Evolutionary conservation across 352 stramenopile genomes (phyloP), one percentile per base, ranked within the genome.

Genomic region (Aphanomyces euteiches): DNA sequence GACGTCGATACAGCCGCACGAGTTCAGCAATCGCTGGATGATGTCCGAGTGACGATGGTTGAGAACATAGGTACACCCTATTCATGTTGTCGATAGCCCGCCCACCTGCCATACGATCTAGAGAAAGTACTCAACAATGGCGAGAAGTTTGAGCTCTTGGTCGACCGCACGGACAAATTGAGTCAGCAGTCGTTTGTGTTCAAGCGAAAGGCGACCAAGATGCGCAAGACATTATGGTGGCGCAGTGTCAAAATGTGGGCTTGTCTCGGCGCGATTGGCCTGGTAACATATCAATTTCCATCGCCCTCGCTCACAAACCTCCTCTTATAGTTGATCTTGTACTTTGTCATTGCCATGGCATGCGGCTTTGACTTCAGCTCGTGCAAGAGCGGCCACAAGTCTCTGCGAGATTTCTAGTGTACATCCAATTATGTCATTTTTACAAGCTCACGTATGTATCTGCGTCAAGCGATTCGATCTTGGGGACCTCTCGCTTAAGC

Each of bases 1-100:
- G 85, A 97, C 40, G 87, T 95, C 34, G 95, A 98, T 78, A 91
- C 90, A 66, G 89, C 98, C 66, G 90, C 86, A 36, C 74, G 80
- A 3, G 95, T 99, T 38, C 90, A 98, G 77, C 88, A 90, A 73
- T 95, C 99, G 83, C 94, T 99, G 65, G 96, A 99, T 74, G 92
- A 98, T 56, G 96, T 99, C 3, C 99, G 99, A 75, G 92, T 97
- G 74, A 91, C 98, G 61, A 99, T 99, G 95, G 90, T 99, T 40
- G 90, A 99, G 75, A 99, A 99, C 77, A 99, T 99, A 74, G 82
- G 83, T 88, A 68, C 60, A 10, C 48, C 19, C n/a, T 28, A 17
- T 58, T 28, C 17, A 37, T 13, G 41, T 19, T 1, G 12, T 59
- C 28, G 12, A 69, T 13, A 58, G 10, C 39, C 15, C 38, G 78